Percentiles rank a stretch among this genome's conserved stretches.
These are phyloP conservation scores for Scalesia atractyloides DNA, from an alignment of 129 eudicot genomes.

Conservation along the genomic window DNA sequence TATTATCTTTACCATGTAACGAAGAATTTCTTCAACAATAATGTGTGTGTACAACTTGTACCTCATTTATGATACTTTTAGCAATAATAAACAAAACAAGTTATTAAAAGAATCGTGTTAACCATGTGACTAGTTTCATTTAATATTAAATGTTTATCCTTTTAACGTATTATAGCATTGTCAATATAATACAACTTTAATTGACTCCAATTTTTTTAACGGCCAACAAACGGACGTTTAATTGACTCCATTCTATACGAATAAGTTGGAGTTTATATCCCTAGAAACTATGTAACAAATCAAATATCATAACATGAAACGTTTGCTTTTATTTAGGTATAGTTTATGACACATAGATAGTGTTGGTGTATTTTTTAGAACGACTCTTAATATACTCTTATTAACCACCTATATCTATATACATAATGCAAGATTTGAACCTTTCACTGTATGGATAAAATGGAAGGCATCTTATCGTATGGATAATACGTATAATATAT, in stretches of 20 bases:
- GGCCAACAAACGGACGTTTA: no score
- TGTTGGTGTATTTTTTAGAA: no score
- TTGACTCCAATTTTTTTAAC: no score
- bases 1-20: neutral
- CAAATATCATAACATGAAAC: neutral
- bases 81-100: neutral
- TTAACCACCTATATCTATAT: no score
- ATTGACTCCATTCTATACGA: neutral
- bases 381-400: no score
- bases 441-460: no score
- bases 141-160: neutral
- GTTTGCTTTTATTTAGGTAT: neutral
- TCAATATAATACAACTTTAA: neutral
- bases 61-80: neutral
- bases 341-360: neutral
- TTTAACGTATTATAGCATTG: neutral
- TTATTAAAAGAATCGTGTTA: neutral
- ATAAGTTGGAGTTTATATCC: neutral
- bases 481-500: no score
- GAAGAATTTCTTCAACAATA: neutral
- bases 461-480: no score
- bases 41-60: neutral
- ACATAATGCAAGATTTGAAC: no score
- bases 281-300: neutral
- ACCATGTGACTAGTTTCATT: constrained; percentile 1